These are phyloP conservation scores for Coniochaeta sp. DNA, from an alignment of 2,329 filamentous ascomycete genomes.

Conservation along the genomic window DNA sequence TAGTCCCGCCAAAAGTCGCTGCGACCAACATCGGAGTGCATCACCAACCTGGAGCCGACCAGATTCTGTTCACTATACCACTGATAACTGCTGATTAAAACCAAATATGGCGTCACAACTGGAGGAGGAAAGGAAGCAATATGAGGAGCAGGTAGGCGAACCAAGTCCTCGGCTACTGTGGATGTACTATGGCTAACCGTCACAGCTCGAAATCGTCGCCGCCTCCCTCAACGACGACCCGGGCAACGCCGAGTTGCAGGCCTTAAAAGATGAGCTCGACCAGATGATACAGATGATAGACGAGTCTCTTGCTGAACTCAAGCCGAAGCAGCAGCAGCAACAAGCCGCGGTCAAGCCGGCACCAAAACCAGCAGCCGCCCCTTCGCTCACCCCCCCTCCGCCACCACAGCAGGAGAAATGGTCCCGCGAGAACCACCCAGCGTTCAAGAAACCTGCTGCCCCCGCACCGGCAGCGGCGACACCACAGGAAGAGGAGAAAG, in stretches of 20 bases:
- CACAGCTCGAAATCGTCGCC: conserved; percentile 69
- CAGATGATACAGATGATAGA: conserved; percentile 73
- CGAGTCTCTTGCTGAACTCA: conserved; percentile 74
- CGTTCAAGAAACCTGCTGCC: conserved; percentile 58
- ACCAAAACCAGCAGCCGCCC: conserved; percentile 12
- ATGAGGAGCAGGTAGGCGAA: conserved; percentile 47
- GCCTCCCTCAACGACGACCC: conserved; percentile 73
- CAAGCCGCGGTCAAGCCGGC: conserved; percentile 26
- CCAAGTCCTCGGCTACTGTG: neutral
- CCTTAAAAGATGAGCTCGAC: conserved; percentile 74
- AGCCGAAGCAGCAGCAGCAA: conserved; percentile 43
- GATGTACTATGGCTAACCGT: neutral
- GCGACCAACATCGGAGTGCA: neutral
- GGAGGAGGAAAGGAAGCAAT: conserved; percentile 45
- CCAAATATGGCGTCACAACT: conserved; percentile 33
- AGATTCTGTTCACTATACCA: neutral
- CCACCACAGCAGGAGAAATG: conserved; percentile 60
- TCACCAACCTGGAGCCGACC: neutral
- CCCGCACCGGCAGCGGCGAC: conserved; percentile 19
- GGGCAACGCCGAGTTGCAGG: conserved; percentile 69
- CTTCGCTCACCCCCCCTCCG: conserved; percentile 22
- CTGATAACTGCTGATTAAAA: neutral
- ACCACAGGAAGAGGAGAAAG: conserved; percentile 40
- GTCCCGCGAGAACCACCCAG: conserved; percentile 74
- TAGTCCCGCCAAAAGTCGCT: neutral